Conservation (phyloP, 768 basidiomycete genomes). For the Tremella fuciformis region DNA sequence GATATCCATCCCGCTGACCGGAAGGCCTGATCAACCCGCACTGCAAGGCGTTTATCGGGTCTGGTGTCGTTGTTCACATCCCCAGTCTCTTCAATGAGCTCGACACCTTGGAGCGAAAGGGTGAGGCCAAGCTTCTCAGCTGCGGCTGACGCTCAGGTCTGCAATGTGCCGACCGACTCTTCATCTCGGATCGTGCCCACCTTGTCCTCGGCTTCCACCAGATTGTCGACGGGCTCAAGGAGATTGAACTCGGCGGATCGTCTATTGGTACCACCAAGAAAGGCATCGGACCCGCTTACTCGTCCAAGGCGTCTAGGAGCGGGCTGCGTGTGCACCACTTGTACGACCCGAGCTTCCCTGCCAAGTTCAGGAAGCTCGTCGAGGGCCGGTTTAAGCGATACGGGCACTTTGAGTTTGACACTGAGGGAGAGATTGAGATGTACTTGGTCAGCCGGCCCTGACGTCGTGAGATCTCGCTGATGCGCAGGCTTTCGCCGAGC, state of each 20-base stretch:
- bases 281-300: slow-evolving; percentile 98
- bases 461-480: neutral
- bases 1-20: slow-evolving; percentile 2
- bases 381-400: slow-evolving; percentile 98
- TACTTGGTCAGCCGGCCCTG: slow-evolving; percentile 68
- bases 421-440: slow-evolving; percentile 87
- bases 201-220: slow-evolving; percentile 99
- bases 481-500: slow-evolving; percentile 71
- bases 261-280: slow-evolving; percentile 95
- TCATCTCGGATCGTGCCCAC: slow-evolving; percentile 93
- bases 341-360: slow-evolving; percentile 80
- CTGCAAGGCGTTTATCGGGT: slow-evolving; percentile 83
- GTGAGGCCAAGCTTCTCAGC: slow-evolving; percentile 52
- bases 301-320: slow-evolving; percentile 92
- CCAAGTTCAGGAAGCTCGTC: slow-evolving; percentile 90
- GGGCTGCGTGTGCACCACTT: slow-evolving; percentile 95
- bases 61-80: slow-evolving; percentile 92
- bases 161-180: slow-evolving; percentile 74
- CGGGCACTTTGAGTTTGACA: slow-evolving; percentile 96
- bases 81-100: slow-evolving; percentile 94
- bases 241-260: slow-evolving; percentile 84
- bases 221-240: slow-evolving; percentile 97
- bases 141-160: slow-evolving; percentile 61
- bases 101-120: slow-evolving; percentile 77
- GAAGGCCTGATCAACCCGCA: slow-evolving; percentile 78